A percentile compares a stretch with the other conserved stretches of the same genome.
Evolutionary conservation across 495 filamentous ascomycete genomes (phyloP).

Genomic region (Hypomontagnella monticulosa): DNA sequence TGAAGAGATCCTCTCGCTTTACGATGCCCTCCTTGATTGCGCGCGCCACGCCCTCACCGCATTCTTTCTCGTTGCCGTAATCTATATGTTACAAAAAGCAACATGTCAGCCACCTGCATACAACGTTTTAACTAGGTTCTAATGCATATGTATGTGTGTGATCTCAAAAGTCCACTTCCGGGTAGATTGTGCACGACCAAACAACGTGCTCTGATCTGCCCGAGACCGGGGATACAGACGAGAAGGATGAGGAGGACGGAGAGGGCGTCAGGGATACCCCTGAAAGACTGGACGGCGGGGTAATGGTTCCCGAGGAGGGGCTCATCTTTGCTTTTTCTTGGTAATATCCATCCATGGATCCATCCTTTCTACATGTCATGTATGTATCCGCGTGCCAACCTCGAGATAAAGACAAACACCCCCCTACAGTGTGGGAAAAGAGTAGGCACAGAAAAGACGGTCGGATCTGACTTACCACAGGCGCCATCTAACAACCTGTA

Average conservation of each 20-base stretch:
- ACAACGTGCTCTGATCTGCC: slow-evolving; percentile 17
- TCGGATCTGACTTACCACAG: slow-evolving; percentile 67
- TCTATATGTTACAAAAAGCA: slow-evolving; percentile 58
- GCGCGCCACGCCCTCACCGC: slow-evolving; percentile 83
- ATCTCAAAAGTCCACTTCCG: slow-evolving; percentile 1
- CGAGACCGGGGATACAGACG: neutral
- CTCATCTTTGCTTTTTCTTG: slow-evolving; percentile 30
- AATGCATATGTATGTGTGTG: slow-evolving; percentile 2
- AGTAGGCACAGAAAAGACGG: neutral
- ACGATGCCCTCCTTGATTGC: slow-evolving; percentile 88
- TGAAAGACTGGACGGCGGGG: slow-evolving; percentile 42
- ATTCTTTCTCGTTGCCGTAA: slow-evolving; percentile 89
- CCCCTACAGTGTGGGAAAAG: too few species aligned
- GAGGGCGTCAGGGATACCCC: slow-evolving; percentile 22
- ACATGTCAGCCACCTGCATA: slow-evolving; percentile 24
- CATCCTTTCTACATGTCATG: too few species aligned
- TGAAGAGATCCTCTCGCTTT: slow-evolving; percentile 88
- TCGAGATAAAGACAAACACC: slow-evolving; percentile 3
- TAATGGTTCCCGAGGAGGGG: slow-evolving; percentile 39
- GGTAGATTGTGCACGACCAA: slow-evolving; percentile 10
- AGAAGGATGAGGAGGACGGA: neutral
- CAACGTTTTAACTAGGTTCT: slow-evolving; percentile 14
- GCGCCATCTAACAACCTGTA: slow-evolving; percentile 90
- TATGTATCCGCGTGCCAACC: slow-evolving; percentile 2
- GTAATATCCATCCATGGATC: neutral